Conservation (phyloP, 2,329 filamentous ascomycete genomes). For the Claviceps africana region DNA sequence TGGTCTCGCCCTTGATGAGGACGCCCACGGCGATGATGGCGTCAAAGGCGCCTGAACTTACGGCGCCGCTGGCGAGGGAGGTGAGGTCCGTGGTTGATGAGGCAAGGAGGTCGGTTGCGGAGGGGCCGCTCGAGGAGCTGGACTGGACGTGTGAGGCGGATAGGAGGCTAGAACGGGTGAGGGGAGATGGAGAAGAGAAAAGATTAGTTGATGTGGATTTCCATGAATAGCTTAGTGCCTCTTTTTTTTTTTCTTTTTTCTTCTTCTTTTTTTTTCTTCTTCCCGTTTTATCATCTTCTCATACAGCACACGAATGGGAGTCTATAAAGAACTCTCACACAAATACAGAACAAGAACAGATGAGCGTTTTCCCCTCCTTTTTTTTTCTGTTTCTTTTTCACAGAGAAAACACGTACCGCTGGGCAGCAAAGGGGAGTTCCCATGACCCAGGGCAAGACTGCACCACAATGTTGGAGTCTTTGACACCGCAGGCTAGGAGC, state of each 20-base stretch:
- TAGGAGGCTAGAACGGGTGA: conserved; percentile 47
- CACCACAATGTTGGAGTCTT: conserved; percentile 73
- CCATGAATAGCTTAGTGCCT: neutral
- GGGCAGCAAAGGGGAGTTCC: conserved; percentile 83
- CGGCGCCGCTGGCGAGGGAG: conserved; percentile 25
- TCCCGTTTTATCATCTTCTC: too few relatives aligned
- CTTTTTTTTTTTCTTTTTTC: neutral
- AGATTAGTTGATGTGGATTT: neutral
- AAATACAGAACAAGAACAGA: neutral
- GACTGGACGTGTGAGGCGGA: conserved; percentile 77
- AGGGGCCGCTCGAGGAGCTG: conserved; percentile 43
- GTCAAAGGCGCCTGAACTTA: conserved; percentile 57
- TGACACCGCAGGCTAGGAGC: conserved; percentile 66
- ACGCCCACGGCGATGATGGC: conserved; percentile 92
- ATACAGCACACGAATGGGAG: too few relatives aligned
- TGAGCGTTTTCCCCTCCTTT: neutral
- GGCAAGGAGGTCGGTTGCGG: conserved; percentile 65
- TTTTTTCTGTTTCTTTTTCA: neutral
- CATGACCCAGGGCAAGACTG: conserved; percentile 89
- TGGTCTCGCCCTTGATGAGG: conserved; percentile 95
- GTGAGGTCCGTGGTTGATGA: conserved; percentile 54
- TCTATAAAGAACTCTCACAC: too few relatives aligned
- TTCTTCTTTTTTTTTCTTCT: too few relatives aligned
- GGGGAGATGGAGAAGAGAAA: neutral
- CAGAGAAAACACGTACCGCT: conserved; percentile 42